phyloP scores from a whole-genome alignment of 345 rosid species.

The Euphorbia tirucalli region DNA sequence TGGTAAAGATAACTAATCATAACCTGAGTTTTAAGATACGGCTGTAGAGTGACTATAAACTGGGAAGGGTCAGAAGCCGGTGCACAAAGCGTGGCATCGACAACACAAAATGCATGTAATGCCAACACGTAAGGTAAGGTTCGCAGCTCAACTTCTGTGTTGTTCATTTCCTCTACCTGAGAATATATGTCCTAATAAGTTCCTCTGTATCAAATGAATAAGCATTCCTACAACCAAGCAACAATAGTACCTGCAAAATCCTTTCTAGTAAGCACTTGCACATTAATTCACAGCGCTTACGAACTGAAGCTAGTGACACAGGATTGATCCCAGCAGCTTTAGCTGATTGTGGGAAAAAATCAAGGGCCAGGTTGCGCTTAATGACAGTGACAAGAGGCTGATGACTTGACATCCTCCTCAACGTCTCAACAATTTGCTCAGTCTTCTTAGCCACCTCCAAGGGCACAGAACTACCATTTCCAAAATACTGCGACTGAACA shows the following conservation, averaged over 20 bases:
- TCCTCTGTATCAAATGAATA: slow-evolving; percentile 19
- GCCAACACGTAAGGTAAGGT: slow-evolving; percentile 80
- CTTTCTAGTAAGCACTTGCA: slow-evolving; percentile 94
- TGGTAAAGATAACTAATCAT: slow-evolving; percentile 10
- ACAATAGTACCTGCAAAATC: slow-evolving; percentile 76
- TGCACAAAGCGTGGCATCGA: slow-evolving; percentile 88
- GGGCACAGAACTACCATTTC: slow-evolving; percentile 89
- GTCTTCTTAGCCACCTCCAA: slow-evolving; percentile 84
- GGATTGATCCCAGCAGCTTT: slow-evolving; percentile 98
- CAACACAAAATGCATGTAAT: slow-evolving; percentile 91
- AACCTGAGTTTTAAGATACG: slow-evolving; percentile 97
- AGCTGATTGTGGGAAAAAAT: slow-evolving; percentile 88
- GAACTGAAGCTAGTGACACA: slow-evolving; percentile 74
- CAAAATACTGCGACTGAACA: slow-evolving; percentile 55
- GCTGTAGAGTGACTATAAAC: slow-evolving; percentile 89
- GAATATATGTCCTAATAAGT: slow-evolving; percentile 17
- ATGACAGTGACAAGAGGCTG: slow-evolving; percentile 85
- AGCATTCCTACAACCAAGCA: slow-evolving; percentile 5
- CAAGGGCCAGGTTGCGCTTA: slow-evolving; percentile 89
- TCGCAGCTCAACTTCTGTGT: slow-evolving; percentile 56
- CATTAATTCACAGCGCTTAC: slow-evolving; percentile 92
- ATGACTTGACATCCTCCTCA: slow-evolving; percentile 71
- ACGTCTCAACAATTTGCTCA: slow-evolving; percentile 92
- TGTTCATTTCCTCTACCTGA: slow-evolving; percentile 87
- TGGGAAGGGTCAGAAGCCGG: slow-evolving; percentile 92